A percentile compares a stretch with the other conserved stretches of the same genome.
Evolutionary conservation across 768 basidiomycete genomes (phyloP).

Genomic region (Lentinula raphanica): DNA sequence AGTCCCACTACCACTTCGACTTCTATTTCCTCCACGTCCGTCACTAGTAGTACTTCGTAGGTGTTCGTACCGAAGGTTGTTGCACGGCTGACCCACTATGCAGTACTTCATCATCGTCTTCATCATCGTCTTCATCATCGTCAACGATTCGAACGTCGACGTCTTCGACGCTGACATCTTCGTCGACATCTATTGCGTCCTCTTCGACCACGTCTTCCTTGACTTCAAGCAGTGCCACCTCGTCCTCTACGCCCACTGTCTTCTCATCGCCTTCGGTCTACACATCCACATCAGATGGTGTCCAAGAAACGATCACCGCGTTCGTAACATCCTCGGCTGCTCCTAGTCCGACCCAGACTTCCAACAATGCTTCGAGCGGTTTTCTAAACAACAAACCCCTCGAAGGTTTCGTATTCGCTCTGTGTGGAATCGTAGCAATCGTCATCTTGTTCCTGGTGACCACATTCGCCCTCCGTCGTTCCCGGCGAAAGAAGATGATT

Average conservation of each 20-base stretch:
- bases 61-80: not conserved
- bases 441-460: conserved; percentile 37
- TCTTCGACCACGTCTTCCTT: not conserved
- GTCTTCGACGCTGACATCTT: not conserved
- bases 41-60: not conserved
- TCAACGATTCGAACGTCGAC: no score
- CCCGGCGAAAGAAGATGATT: conserved; percentile 33
- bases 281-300: conserved; percentile 12
- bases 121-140: not conserved
- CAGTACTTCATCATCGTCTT: not conserved
- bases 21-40: not conserved
- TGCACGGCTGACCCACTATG: not conserved
- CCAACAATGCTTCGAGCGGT: conserved; percentile 16
- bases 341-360: conserved; percentile 13
- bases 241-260: conserved; percentile 11
- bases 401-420: conserved; percentile 52
- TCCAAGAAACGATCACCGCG: conserved; percentile 25
- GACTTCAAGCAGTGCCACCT: conserved; percentile 7
- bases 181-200: not conserved
- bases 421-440: conserved; percentile 45
- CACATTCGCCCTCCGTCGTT: conserved; percentile 47
- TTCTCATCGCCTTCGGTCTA: conserved; percentile 13
- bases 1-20: not conserved
- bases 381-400: conserved; percentile 67
- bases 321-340: conserved; percentile 23